phyloP scores from a whole-genome alignment of 2,329 filamentous ascomycete species.

The Lachnellula arida region DNA sequence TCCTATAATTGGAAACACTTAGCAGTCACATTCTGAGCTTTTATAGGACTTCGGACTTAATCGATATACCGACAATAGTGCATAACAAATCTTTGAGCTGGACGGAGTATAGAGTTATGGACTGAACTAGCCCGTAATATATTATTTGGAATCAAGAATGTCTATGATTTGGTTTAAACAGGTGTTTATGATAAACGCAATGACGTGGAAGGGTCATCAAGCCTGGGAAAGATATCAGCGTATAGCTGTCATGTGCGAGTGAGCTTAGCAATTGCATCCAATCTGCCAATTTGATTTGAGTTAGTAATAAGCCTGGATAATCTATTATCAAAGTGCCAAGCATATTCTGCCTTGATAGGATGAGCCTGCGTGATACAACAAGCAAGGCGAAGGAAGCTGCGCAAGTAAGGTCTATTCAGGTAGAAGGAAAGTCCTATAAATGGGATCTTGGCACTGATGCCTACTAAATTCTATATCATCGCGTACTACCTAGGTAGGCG shows the following conservation, averaged over 20 bases:
- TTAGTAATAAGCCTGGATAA: not conserved
- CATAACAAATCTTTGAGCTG: not conserved
- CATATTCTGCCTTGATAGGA: not conserved
- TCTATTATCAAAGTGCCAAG: not conserved
- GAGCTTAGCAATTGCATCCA: not conserved
- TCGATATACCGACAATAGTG: not conserved
- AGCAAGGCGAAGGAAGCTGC: not conserved
- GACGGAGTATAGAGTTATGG: too few species aligned
- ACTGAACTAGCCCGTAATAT: too few species aligned
- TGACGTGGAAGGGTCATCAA: not conserved
- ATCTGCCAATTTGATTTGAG: not conserved
- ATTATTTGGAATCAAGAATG: not conserved
- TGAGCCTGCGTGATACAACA: not conserved
- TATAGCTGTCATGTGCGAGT: not conserved
- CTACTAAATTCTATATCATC: not conserved
- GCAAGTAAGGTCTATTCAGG: not conserved
- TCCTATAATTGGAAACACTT: not conserved
- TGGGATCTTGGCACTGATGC: not conserved
- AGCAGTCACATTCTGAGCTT: not conserved
- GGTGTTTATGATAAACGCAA: not conserved
- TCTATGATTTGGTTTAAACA: not conserved
- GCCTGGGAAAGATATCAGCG: not conserved
- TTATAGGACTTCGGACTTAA: not conserved
- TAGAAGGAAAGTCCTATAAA: not conserved
- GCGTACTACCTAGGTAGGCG: not conserved